Evolutionary conservation across 1,284 basidiomycete genomes (phyloP).

Genomic region (Veloboletus limbatus): DNA sequence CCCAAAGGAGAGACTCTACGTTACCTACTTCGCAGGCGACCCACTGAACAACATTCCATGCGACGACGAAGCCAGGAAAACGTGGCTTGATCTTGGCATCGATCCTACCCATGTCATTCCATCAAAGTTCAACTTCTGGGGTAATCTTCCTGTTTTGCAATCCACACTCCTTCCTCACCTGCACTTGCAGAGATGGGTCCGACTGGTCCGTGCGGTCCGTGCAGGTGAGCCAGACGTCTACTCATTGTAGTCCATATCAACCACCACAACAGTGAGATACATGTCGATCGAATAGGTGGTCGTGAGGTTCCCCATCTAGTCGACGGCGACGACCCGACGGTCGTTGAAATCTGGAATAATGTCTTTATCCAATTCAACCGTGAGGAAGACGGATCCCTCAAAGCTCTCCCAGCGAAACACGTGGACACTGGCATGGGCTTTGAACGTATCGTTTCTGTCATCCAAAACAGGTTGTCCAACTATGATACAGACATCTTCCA

Average conservation of each 20-base stretch:
- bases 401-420: slow-evolving; percentile 86
- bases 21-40: slow-evolving; percentile 98
- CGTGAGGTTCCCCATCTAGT: slow-evolving; percentile 91
- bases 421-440: slow-evolving; percentile 99
- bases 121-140: slow-evolving; percentile 99
- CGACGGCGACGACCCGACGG: slow-evolving; percentile 93
- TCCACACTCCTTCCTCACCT: slow-evolving; percentile 2
- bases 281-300: slow-evolving; percentile 94
- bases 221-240: slow-evolving; percentile 53
- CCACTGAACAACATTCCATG: slow-evolving; percentile 81
- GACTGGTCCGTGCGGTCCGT: slow-evolving; percentile 96
- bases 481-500: slow-evolving; percentile 97
- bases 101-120: slow-evolving; percentile 89
- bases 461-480: slow-evolving; percentile 92
- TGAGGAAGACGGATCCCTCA: slow-evolving; percentile 83
- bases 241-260: background rate
- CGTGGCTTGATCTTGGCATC: slow-evolving; percentile 87
- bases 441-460: slow-evolving; percentile 92
- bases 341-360: slow-evolving; percentile 99
- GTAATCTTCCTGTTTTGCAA: slow-evolving; percentile 86
- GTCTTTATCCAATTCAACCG: slow-evolving; percentile 99
- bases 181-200: slow-evolving; percentile 86
- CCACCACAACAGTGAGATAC: slow-evolving; percentile 71
- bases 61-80: slow-evolving; percentile 84
- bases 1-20: slow-evolving; percentile 89